Base-by-base conservation (phyloP, 257 asterid genomes). In the Gentiana dahurica region DNA sequence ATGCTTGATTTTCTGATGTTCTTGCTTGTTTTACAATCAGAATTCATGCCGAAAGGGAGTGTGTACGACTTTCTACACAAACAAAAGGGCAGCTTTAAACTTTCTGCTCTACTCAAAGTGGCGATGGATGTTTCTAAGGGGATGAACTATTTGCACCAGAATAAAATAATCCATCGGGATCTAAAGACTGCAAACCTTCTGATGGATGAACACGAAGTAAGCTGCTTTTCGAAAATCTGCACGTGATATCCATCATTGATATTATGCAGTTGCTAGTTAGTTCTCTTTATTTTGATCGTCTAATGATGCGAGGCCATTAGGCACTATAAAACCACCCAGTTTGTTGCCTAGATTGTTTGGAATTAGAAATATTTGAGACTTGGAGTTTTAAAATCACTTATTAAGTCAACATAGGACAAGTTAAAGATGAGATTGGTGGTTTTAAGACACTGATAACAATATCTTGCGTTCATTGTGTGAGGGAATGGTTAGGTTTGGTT, bases 91-190 rank as follows among this genome's bases (percentile, higher is more conserved):
- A 51, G 32, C 36, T 73, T 70, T 68, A 73, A 73, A 68, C 79
- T 73, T 67, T 62, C 79, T 63, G 58, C 68, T 35, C 48, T 76
- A 41, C 67, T 76, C 52, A 73, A 64, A 66, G 82, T 76, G 41
- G 82, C 79, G 44, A 66, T 72, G 64, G 82, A 76, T 66, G 72
- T 73, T 60, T 69, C 72, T 36, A 76, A 73, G 54, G 82, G 82
- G 55, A 76, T 76, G 82, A 73, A 71, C 62, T 76, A 76, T 73
- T 63, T 76, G 73, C 82, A 76, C 72, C 82, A 76, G 65, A 76
- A 76, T 56, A 72, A 71, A 36, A 75, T 75, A 61, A 68, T 75
- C 54, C 81, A 75, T 54, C 68, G 81, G 49, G 81, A 76, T 65
- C 69, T 76, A 60, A 76, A 76, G 74, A 72, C 82, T 49, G 82